A percentile compares a stretch with the other conserved stretches of the same genome.
phyloP scores from a whole-genome alignment of 345 rosid species.

The Acer campestre region DNA sequence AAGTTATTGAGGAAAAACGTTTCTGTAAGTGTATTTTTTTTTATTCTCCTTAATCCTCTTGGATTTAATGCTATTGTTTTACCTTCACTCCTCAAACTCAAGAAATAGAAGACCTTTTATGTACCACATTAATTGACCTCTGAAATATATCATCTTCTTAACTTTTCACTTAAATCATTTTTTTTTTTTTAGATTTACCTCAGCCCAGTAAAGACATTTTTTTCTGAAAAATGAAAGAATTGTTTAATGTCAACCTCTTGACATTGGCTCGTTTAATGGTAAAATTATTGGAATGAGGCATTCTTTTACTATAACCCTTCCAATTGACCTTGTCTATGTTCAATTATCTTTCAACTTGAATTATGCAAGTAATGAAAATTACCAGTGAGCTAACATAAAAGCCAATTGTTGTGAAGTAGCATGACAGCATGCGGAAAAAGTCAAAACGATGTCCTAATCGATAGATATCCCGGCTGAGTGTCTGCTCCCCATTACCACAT shows the following conservation, averaged over 20 bases:
- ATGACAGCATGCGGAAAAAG: conserved; percentile 96
- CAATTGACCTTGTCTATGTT: neutral
- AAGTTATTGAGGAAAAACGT: neutral
- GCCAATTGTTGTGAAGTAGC: conserved; percentile 85
- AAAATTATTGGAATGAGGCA: neutral
- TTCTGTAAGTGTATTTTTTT: neutral
- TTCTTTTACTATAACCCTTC: neutral
- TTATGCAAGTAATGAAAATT: conserved; percentile 31
- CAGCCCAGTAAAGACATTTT: neutral
- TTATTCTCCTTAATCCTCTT: neutral
- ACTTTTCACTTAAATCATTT: neutral
- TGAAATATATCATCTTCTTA: neutral
- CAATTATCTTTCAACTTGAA: conserved; percentile 13
- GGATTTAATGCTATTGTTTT: neutral
- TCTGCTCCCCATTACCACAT: conserved; percentile 97
- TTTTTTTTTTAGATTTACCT: neutral
- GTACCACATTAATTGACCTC: neutral
- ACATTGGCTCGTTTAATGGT: neutral
- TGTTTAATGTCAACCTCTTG: neutral
- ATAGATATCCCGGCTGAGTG: conserved; percentile 88
- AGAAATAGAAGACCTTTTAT: neutral
- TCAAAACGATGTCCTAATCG: conserved; percentile 96
- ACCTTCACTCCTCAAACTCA: neutral
- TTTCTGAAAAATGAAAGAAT: neutral
- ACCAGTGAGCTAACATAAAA: conserved; percentile 92